Percentiles rank a stretch among this genome's conserved stretches.
Evolutionary conservation across 306 rosid genomes (phyloP).

Genomic region (Dalbergia cultrata): DNA sequence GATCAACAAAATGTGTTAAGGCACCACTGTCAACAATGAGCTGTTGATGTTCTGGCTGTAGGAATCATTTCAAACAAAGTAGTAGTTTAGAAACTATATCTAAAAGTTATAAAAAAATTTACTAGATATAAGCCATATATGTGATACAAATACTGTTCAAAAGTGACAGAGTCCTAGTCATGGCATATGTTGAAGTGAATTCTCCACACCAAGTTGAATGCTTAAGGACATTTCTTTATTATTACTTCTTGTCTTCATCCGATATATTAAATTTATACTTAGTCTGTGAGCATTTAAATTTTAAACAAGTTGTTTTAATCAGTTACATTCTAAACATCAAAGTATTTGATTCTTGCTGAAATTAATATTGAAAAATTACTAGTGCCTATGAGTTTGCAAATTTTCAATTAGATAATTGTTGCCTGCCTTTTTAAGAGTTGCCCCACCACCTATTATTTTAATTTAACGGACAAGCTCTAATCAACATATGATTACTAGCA

Average conservation of each 20-base stretch:
- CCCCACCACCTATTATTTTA: not conserved
- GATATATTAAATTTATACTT: conserved; percentile 1
- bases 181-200: conserved; percentile 7
- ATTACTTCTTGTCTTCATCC: not conserved
- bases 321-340: not conserved
- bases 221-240: conserved; percentile 16
- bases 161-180: not conserved
- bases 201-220: not conserved
- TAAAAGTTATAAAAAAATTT: conserved; percentile 15
- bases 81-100: conserved; percentile 52
- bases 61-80: conserved; percentile 48
- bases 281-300: not conserved
- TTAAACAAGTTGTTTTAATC: conserved; percentile 19
- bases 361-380: not conserved
- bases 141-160: conserved; percentile 19
- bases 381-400: not conserved
- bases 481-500: conserved; percentile 4
- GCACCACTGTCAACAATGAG: conserved; percentile 93
- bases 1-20: conserved; percentile 78
- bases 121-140: conserved; percentile 4
- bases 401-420: not conserved
- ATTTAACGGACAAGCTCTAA: not conserved
- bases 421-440: not conserved
- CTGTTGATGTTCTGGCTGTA: conserved; percentile 99
- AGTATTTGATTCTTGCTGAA: not conserved